These are phyloP conservation scores for Neonectria sp. DNA, from an alignment of 2,329 filamentous ascomycete species.

Conservation along the genomic window DNA sequence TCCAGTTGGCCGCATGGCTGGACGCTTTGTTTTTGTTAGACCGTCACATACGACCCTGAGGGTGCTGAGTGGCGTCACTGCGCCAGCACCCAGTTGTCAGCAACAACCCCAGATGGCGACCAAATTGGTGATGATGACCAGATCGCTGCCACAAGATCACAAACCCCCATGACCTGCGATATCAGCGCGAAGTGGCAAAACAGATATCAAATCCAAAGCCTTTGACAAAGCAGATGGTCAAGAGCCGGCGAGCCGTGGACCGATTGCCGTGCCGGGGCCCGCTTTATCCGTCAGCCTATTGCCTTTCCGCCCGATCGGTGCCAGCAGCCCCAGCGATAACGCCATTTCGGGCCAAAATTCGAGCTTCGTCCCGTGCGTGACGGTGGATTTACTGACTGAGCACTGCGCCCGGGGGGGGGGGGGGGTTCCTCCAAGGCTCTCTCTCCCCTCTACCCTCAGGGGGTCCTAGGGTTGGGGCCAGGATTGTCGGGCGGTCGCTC, in stretches of 20 bases:
- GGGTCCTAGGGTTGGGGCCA: background rate
- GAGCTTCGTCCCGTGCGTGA: slow-evolving; percentile 39
- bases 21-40: slow-evolving; percentile 5
- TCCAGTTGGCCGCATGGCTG: slow-evolving; percentile 39
- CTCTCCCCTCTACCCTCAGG: slow-evolving; percentile 21
- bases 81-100: slow-evolving; percentile 3
- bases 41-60: background rate
- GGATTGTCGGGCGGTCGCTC: slow-evolving; percentile 18
- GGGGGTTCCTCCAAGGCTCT: too few relatives aligned
- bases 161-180: slow-evolving; percentile 1
- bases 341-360: slow-evolving; percentile 45
- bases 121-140: slow-evolving; percentile 5
- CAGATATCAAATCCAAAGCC: slow-evolving; percentile 11
- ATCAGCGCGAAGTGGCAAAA: slow-evolving; percentile 14
- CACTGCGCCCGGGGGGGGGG: slow-evolving; percentile 20
- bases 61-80: background rate
- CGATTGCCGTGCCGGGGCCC: slow-evolving; percentile 44
- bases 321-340: slow-evolving; percentile 45
- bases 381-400: slow-evolving; percentile 27
- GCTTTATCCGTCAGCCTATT: slow-evolving; percentile 39
- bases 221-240: slow-evolving; percentile 1
- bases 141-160: background rate
- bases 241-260: slow-evolving; percentile 35
- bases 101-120: slow-evolving; percentile 7
- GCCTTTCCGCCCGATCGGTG: slow-evolving; percentile 44